Percentiles rank a stretch among this genome's conserved stretches.
phyloP scores from a whole-genome alignment of 139 green algal genomes.

The Coelastrella sp. region DNA sequence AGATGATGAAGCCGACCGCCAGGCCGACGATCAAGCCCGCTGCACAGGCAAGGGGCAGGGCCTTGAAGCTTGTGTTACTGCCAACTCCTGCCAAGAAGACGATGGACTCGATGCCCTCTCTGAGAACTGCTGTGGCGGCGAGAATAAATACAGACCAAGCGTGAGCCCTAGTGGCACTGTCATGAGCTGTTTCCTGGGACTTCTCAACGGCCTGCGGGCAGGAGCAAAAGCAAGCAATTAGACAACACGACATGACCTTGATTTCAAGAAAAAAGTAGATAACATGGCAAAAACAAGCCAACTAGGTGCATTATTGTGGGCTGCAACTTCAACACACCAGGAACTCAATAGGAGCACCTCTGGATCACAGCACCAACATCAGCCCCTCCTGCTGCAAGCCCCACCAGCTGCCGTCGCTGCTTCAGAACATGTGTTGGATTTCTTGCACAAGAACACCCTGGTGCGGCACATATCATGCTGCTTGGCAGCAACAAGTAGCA shows the following conservation, averaged over 20 bases:
- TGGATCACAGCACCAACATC: too few species aligned
- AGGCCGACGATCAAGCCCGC: conserved; percentile 46
- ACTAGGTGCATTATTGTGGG: too few species aligned
- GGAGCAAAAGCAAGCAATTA: not conserved
- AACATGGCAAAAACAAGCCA: too few species aligned
- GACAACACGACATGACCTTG: not conserved
- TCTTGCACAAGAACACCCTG: too few species aligned
- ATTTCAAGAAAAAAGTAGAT: too few species aligned
- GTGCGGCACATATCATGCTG: too few species aligned
- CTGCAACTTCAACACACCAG: too few species aligned
- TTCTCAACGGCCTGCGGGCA: conserved; percentile 22
- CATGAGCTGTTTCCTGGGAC: not conserved
- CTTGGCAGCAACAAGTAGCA: too few species aligned
- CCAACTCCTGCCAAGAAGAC: conserved; percentile 64
- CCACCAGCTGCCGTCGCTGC: not conserved
- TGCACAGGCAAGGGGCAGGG: conserved; percentile 39
- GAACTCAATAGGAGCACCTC: not conserved
- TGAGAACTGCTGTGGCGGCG: conserved; percentile 58
- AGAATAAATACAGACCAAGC: conserved; percentile 53
- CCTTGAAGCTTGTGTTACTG: conserved; percentile 37
- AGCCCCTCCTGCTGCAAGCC: not conserved
- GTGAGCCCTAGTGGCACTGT: not conserved
- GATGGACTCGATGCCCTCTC: conserved; percentile 65
- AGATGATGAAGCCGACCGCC: conserved; percentile 37
- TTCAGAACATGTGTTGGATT: too few species aligned